Conservation (phyloP, 1,284 basidiomycete species). For the Anthracocystis panici-leucophaei region DNA sequence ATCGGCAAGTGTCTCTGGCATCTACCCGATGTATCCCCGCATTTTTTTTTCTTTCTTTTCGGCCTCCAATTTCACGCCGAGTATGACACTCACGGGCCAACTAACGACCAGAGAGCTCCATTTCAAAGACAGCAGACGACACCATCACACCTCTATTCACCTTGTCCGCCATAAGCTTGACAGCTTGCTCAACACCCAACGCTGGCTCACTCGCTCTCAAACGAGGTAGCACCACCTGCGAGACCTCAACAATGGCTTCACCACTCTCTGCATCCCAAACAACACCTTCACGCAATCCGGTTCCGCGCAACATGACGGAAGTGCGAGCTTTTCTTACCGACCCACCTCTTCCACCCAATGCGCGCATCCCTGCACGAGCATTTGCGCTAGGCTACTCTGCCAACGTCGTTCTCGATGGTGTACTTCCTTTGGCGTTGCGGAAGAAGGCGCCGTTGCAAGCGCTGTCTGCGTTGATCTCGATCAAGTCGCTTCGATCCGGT, state of each 20-base stretch:
- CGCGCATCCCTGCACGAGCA: conserved; percentile 34
- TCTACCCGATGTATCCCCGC: too few relatives aligned
- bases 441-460: conserved; percentile 44
- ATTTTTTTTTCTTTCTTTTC: too few relatives aligned
- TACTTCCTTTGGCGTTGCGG: conserved; percentile 44
- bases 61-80: too few relatives aligned
- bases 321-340: conserved; percentile 19
- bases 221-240: neutral
- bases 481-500: conserved; percentile 40
- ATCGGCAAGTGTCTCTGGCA: too few relatives aligned
- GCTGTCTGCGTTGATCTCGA: conserved; percentile 32
- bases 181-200: too few relatives aligned
- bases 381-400: conserved; percentile 47
- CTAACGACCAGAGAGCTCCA: too few relatives aligned
- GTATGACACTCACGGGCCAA: too few relatives aligned
- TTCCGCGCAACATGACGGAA: conserved; percentile 18
- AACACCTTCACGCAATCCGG: conserved; percentile 19
- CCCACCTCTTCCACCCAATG: conserved; percentile 38
- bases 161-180: neutral
- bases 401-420: conserved; percentile 46
- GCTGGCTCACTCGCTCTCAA: too few relatives aligned
- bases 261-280: conserved; percentile 46
- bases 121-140: too few relatives aligned
- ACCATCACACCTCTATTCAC: too few relatives aligned
- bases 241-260: conserved; percentile 21